Conservation (phyloP, 768 basidiomycete genomes). For the Podaxis sp. region DNA sequence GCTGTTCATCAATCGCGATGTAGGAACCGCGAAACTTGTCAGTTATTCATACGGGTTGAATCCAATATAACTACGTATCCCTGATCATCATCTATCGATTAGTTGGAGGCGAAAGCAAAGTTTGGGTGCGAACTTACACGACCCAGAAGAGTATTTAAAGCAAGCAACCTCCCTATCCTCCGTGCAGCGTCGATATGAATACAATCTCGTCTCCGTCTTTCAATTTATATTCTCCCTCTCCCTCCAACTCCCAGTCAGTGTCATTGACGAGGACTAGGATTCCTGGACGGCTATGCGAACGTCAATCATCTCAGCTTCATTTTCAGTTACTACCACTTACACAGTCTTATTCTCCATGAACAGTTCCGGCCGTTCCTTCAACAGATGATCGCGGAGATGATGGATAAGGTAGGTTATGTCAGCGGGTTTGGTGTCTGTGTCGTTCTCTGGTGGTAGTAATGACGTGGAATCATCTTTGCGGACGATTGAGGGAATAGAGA, state of each 20-base stretch:
- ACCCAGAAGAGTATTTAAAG: not conserved
- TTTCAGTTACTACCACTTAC: slow-evolving; percentile 44
- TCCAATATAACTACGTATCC: not conserved
- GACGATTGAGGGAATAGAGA: slow-evolving; percentile 53
- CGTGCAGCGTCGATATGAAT: slow-evolving; percentile 95
- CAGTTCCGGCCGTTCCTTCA: slow-evolving; percentile 84
- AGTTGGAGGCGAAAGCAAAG: not conserved
- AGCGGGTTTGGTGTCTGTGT: slow-evolving; percentile 38
- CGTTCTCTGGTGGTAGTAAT: slow-evolving; percentile 6
- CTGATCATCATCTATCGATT: not conserved
- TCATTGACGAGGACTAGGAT: slow-evolving; percentile 97
- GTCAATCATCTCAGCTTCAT: slow-evolving; percentile 1
- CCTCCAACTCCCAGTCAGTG: slow-evolving; percentile 97
- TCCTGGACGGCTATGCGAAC: slow-evolving; percentile 77
- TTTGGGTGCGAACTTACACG: not conserved
- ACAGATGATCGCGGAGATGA: slow-evolving; percentile 71
- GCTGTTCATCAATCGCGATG: too few species aligned
- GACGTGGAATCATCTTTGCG: slow-evolving; percentile 35
- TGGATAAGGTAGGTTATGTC: slow-evolving; percentile 79
- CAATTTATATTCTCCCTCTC: slow-evolving; percentile 83
- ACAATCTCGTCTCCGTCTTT: slow-evolving; percentile 85
- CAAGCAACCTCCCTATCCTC: slow-evolving; percentile 51
- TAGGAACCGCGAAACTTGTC: too few species aligned
- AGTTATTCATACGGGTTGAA: too few species aligned
- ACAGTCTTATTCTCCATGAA: slow-evolving; percentile 88